Base-by-base conservation (phyloP, 139 green algal species). In the Pycnococcus provasolii region DNA sequence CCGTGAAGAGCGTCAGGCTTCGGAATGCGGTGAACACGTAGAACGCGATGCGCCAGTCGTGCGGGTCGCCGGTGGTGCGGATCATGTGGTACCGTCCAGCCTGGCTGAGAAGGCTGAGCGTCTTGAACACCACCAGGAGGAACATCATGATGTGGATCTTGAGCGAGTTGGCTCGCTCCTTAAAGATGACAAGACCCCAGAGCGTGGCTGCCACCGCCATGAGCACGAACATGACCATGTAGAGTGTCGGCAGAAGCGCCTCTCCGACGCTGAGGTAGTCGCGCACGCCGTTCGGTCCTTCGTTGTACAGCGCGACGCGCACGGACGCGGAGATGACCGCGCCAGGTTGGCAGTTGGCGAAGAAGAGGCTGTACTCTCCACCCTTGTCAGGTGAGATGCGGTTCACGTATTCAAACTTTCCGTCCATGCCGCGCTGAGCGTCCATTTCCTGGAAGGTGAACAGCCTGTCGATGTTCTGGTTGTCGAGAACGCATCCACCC, bases 41-140 rank as follows among this genome's bases (percentile, higher is more conserved):
- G 72, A 86, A 97, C n/a, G 85, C 90, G 41, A 95, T 83, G 73
- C 96, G 96, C 92, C 92, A 97, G 62, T 90, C 91, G 48, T 95
- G 78, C 0, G 90, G 78, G 50, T 78, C 60, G 54, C 92, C 87
- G 2, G 80, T 85, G 3, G 71, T 68, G 55, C 86, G 79, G 66
- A 96, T 88, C 52, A 87, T 80, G 68, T 90, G 82, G 72, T 87
- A 88, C 60, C 77, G 71, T 42, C 62, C 68, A 1, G 71, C 66
- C 64, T 81, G 70, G 48, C 77, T 82, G 42, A 97, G 74, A 47
- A 95, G 70, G 0, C 87, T 96, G 1, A 96, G 78, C 0, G 87
- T 74, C 72, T 96, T 96, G 67, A 92, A 86, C n/a, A 80, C 60
- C 7, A 91, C 80, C 50, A 97, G 84, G 43, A 71, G 74, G 1